Conservation (phyloP, 2,329 filamentous ascomycete genomes). For the Diaporthe vexans region DNA sequence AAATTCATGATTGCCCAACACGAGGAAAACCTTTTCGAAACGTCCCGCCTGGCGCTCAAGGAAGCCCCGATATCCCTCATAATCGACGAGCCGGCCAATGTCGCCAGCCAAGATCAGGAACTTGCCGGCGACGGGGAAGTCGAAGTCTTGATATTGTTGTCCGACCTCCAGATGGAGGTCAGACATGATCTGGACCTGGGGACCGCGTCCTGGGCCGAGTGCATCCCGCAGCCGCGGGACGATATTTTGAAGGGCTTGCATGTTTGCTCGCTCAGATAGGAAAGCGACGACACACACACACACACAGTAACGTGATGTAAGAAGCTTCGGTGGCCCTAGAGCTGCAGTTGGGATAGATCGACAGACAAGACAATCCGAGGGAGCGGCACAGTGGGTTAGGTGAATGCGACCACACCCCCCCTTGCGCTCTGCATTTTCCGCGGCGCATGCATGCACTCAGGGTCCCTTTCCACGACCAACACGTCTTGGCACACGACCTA, state of each 20-base stretch:
- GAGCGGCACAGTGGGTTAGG: background rate
- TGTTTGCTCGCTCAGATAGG: background rate
- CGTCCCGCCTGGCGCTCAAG: constrained; percentile 60
- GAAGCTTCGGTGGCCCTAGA: too few relatives aligned
- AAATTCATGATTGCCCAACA: constrained; percentile 69
- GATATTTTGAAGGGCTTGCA: background rate
- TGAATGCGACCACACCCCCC: background rate
- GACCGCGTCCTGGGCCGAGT: background rate
- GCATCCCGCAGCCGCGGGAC: background rate
- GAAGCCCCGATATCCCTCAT: constrained; percentile 60
- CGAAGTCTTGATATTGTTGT: constrained; percentile 58
- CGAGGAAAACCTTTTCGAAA: constrained; percentile 61
- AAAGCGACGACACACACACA: background rate
- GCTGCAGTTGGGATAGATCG: background rate
- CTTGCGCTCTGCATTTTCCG: background rate
- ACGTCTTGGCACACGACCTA: background rate
- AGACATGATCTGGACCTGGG: constrained; percentile 59
- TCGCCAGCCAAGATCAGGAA: constrained; percentile 64
- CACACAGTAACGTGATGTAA: background rate
- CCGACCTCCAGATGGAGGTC: constrained; percentile 65
- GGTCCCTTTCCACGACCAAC: background rate
- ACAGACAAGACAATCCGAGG: background rate
- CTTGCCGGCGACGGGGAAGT: constrained; percentile 56
- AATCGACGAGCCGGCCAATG: constrained; percentile 63
- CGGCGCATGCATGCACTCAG: background rate